A percentile compares a stretch with the other conserved stretches of the same genome.
Conservation (phyloP, 108 stramenopile genomes). For the Cyclotella sp. region DNA sequence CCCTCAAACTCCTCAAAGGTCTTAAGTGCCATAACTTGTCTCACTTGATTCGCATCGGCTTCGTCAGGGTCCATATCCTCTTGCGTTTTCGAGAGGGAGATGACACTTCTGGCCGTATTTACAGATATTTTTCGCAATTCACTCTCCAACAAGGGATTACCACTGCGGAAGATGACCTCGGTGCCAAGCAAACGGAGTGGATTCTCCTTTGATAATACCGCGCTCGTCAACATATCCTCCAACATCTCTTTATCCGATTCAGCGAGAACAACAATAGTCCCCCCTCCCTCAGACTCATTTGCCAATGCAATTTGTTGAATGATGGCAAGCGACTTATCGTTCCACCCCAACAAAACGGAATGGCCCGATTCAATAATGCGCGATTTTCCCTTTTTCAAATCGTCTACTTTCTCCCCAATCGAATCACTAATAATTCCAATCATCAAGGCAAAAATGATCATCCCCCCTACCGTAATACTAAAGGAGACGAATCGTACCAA, state of each 20-base stretch:
- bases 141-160: slow-evolving; percentile 47
- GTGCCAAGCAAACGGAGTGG: slow-evolving; percentile 37
- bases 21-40: slow-evolving; percentile 54
- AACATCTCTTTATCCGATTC: slow-evolving; percentile 36
- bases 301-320: slow-evolving; percentile 55
- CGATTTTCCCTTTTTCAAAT: slow-evolving; percentile 54
- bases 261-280: slow-evolving; percentile 51
- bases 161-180: slow-evolving; percentile 50
- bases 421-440: slow-evolving; percentile 59
- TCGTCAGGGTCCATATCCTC: slow-evolving; percentile 52
- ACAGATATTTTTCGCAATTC: slow-evolving; percentile 51
- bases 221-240: slow-evolving; percentile 32
- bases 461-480: slow-evolving; percentile 51
- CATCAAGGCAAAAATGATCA: slow-evolving; percentile 60
- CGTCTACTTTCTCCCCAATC: slow-evolving; percentile 52
- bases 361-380: slow-evolving; percentile 52
- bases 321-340: slow-evolving; percentile 52
- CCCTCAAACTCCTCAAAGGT: slow-evolving; percentile 32
- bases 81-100: slow-evolving; percentile 34
- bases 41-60: slow-evolving; percentile 51
- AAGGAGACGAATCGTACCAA: slow-evolving; percentile 46
- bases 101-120: slow-evolving; percentile 42
- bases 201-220: slow-evolving; percentile 20
- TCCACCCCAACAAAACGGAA: slow-evolving; percentile 55
- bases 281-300: slow-evolving; percentile 62